Evolutionary conservation across 371 early-diverging fungal genomes (phyloP), one percentile per base, ranked within the genome.

Genomic region (Encephalitozoon intestinalis): DNA sequence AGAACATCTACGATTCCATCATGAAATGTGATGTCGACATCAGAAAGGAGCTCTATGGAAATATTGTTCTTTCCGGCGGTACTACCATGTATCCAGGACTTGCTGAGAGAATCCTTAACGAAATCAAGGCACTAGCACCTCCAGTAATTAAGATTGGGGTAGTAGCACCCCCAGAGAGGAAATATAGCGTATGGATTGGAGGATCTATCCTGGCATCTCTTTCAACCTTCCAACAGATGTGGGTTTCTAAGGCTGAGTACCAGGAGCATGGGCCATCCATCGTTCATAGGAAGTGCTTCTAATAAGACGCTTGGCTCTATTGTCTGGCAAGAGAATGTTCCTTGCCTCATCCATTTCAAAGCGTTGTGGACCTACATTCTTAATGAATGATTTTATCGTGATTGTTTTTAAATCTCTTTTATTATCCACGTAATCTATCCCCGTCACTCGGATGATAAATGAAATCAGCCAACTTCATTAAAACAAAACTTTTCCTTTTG

Each of bases 131-230:
- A 52, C 87, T 97, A 77, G 96, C 97, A 49, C 94, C 97, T 53
- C 90, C 93, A 79, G 90, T 92, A 82, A 95, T 95, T 92, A 94
- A 94, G 90, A 91, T 97, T 89, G 93, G 94, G 91, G 94, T 99
- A 84, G 94, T 97, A 79, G 94, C 97, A 78, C 97, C 97, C 65
- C 96, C 97, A 68, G 97, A 99, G 88, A 91, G 97, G 86, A 98
- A 98, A 88, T 97, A 97, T 92, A 94, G 95, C 82, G 97, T 96
- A 86, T 99, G 98, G 97, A 97, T 98, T 85, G 99, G 99, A 89
- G 99, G 98, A 78, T 96, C 97, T 77, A 97, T 99, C 79, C 88
- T 99, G 77, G 96, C 99, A 68, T 95, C 96, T 68, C 90, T 96
- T 75, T 93, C 94, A 72, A 94, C 95, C 80, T 95, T 95, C 94